Conservation (phyloP, 495 filamentous ascomycete genomes). For the Penicillium lagena region DNA sequence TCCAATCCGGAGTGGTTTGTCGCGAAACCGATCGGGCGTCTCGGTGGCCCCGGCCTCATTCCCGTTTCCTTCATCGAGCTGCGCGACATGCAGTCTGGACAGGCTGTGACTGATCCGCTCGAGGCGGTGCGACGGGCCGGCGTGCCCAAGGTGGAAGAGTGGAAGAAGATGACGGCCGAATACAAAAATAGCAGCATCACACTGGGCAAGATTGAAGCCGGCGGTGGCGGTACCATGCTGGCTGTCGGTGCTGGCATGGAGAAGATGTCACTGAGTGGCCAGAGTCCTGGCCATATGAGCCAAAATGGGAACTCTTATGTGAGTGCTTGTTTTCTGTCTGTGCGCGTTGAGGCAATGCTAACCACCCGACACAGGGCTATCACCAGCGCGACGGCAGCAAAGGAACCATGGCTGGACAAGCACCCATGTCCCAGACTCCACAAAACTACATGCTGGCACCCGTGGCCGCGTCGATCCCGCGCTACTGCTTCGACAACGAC, state of each 20-base stretch:
- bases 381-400: conserved; percentile 45
- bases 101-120: conserved; percentile 72
- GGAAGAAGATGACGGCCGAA: conserved; percentile 99
- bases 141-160: conserved; percentile 96
- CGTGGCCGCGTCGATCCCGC: conserved; percentile 76
- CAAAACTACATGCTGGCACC: conserved; percentile 45
- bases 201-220: conserved; percentile 77
- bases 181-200: conserved; percentile 99
- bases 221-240: conserved; percentile 30
- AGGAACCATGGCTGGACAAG: conserved; percentile 25
- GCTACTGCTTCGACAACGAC: conserved; percentile 94
- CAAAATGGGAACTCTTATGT: conserved; percentile 44
- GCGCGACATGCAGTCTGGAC: conserved; percentile 82
- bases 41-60: conserved; percentile 91
- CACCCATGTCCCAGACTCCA: conserved; percentile 13
- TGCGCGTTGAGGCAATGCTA: not conserved
- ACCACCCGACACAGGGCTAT: conserved; percentile 22
- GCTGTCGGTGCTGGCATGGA: conserved; percentile 67
- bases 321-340: conserved; percentile 13
- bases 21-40: conserved; percentile 91
- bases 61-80: conserved; percentile 97
- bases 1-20: conserved; percentile 99
- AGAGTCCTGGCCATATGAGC: conserved; percentile 27
- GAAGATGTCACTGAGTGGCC: conserved; percentile 62
- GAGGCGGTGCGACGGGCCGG: conserved; percentile 86